Conservation (phyloP, 2,329 filamentous ascomycete genomes). For the Thielaviopsis punctulata region DNA sequence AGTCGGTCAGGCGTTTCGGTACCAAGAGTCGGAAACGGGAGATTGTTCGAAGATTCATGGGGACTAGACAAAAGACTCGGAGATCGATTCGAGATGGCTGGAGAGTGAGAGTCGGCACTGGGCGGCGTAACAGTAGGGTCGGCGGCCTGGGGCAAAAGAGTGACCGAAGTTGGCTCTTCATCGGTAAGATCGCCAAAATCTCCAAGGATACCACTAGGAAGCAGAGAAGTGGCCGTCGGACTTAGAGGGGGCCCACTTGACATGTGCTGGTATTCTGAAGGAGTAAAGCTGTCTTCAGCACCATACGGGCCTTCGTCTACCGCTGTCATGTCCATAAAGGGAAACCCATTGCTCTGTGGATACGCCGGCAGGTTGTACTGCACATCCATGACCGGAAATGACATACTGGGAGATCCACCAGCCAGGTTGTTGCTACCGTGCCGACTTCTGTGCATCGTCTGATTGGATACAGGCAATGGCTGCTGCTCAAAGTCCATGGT, state of each 20-base stretch:
- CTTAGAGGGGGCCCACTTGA: conserved; percentile 55
- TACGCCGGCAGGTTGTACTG: conserved; percentile 37
- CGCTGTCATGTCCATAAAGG: conserved; percentile 31
- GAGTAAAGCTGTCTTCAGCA: conserved; percentile 26
- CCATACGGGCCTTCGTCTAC: conserved; percentile 17
- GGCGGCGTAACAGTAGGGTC: conserved; percentile 14
- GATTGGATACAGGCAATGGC: conserved; percentile 18
- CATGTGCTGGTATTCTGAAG: conserved; percentile 43
- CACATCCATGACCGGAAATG: conserved; percentile 23
- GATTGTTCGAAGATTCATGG: conserved; percentile 39
- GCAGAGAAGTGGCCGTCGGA: conserved; percentile 54
- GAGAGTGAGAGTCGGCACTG: conserved; percentile 33
- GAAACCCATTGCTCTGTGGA: conserved; percentile 31
- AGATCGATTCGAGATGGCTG: conserved; percentile 39
- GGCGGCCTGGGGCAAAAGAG: conserved; percentile 21
- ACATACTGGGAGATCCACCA: conserved; percentile 22
- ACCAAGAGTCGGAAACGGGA: conserved; percentile 29
- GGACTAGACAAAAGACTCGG: conserved; percentile 43
- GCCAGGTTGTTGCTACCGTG: conserved; percentile 24
- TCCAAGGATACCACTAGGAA: conserved; percentile 51
- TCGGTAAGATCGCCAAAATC: conserved; percentile 28
- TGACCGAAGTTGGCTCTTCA: conserved; percentile 32
- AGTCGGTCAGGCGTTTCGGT: conserved; percentile 11
- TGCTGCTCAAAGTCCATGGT: conserved; percentile 27
- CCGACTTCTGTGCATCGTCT: conserved; percentile 30